Percentiles rank a stretch among this genome's conserved stretches.
These are phyloP conservation scores for Heliamphora exappendiculata DNA, from an alignment of 148 eudicot species.

Conservation along the genomic window DNA sequence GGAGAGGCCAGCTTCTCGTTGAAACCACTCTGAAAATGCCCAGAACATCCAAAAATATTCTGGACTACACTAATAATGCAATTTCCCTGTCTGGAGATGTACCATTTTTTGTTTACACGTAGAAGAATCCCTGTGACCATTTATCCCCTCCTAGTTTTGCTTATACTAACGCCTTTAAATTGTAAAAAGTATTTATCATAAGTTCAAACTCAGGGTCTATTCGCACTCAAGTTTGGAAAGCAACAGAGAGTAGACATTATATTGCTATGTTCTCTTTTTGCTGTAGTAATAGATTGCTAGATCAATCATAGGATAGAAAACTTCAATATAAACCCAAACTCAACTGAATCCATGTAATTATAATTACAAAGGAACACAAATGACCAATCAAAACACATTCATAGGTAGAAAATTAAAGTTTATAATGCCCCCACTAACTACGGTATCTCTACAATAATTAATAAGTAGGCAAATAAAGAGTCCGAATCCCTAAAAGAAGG, in stretches of 20 bases:
- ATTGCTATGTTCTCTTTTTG: not conserved
- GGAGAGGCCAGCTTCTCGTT: not conserved
- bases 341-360: too few relatives aligned
- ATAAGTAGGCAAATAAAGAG: not conserved
- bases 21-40: not conserved
- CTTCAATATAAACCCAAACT: not conserved
- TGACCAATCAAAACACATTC: not conserved
- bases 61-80: not conserved
- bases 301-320: not conserved
- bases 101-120: too few relatives aligned
- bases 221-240: not conserved
- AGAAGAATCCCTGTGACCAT: not conserved
- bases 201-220: not conserved
- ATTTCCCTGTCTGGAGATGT: not conserved
- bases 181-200: not conserved
- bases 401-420: not conserved
- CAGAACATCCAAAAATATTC: not conserved
- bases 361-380: not conserved
- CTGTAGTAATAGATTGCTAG: not conserved
- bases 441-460: not conserved
- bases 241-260: not conserved
- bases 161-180: not conserved
- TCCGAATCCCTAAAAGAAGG: not conserved
- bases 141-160: not conserved
- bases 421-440: not conserved